Conservation (phyloP, 2,329 filamentous ascomycete genomes). For the Purpureocillium takamizusanense region DNA sequence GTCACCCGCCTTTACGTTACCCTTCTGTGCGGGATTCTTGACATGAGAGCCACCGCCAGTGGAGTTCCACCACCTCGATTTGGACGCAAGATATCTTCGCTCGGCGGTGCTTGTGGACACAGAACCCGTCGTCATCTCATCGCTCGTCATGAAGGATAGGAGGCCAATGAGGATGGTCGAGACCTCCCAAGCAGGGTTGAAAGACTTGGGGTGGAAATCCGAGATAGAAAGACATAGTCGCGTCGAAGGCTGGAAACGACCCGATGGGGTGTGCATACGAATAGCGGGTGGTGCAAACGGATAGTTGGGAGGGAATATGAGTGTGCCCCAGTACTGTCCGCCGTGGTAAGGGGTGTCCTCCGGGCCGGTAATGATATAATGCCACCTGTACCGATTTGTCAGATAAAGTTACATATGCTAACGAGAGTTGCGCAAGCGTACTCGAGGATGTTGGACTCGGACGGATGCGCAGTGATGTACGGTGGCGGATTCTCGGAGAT, state of each 20-base stretch:
- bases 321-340: constrained; percentile 96
- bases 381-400: constrained; percentile 52
- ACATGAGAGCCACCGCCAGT: constrained; percentile 74
- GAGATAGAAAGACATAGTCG: constrained; percentile 91
- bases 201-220: constrained; percentile 95
- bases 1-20: constrained; percentile 85
- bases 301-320: constrained; percentile 93
- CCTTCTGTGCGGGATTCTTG: constrained; percentile 50
- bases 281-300: constrained; percentile 96
- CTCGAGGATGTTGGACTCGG: constrained; percentile 87
- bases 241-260: constrained; percentile 88
- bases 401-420: background rate
- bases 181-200: constrained; percentile 98
- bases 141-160: constrained; percentile 94
- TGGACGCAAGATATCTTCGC: constrained; percentile 65
- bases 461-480: constrained; percentile 82
- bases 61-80: constrained; percentile 92
- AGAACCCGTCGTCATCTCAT: constrained; percentile 96
- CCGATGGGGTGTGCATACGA: constrained; percentile 96
- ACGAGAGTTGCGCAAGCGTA: constrained; percentile 27
- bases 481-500: constrained; percentile 70
- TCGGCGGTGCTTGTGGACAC: constrained; percentile 70
- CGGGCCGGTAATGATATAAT: constrained; percentile 91
- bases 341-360: constrained; percentile 88
- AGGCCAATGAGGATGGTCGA: constrained; percentile 92